Evolutionary conservation across 2,329 filamentous ascomycete species (phyloP).

Genomic region (Aspergillus fumigatiaffinis): DNA sequence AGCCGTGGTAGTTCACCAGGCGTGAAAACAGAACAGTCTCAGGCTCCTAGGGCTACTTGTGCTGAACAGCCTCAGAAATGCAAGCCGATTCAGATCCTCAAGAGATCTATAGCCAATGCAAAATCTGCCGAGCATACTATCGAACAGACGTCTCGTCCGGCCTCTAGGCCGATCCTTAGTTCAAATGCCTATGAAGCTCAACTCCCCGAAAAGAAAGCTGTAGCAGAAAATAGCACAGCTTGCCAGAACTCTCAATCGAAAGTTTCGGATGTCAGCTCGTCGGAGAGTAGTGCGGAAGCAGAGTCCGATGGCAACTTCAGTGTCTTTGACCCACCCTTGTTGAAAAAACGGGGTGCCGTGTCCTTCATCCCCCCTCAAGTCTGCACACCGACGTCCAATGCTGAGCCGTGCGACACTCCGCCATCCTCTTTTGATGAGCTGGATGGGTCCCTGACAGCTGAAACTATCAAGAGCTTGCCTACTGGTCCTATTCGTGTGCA

Average conservation of each 20-base stretch:
- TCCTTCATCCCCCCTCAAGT: conserved; percentile 28
- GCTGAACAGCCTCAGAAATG: conserved; percentile 1
- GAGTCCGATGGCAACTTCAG: conserved; percentile 29
- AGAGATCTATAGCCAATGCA: conserved; percentile 9
- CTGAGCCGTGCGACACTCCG: conserved; percentile 23
- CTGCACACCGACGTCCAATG: conserved; percentile 12
- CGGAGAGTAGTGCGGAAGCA: conserved; percentile 24
- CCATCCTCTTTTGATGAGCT: conserved; percentile 35
- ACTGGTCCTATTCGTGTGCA: conserved; percentile 15
- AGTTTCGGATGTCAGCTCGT: conserved; percentile 14
- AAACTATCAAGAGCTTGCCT: conserved; percentile 11
- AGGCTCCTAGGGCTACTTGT: not conserved
- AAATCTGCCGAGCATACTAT: not conserved
- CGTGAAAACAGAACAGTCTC: not conserved
- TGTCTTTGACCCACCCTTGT: conserved; percentile 28
- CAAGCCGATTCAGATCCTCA: conserved; percentile 16
- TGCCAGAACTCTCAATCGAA: not conserved
- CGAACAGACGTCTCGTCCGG: not conserved
- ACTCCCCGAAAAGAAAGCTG: not conserved
- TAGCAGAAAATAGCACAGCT: not conserved
- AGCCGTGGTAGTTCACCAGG: conserved; percentile 15
- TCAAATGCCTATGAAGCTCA: conserved; percentile 1
- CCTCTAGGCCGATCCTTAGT: conserved; percentile 6
- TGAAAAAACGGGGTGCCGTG: conserved; percentile 13
- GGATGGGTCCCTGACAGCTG: conserved; percentile 15